These are phyloP conservation scores for Letharia lupina DNA, from an alignment of 495 filamentous ascomycete genomes.

Conservation along the genomic window DNA sequence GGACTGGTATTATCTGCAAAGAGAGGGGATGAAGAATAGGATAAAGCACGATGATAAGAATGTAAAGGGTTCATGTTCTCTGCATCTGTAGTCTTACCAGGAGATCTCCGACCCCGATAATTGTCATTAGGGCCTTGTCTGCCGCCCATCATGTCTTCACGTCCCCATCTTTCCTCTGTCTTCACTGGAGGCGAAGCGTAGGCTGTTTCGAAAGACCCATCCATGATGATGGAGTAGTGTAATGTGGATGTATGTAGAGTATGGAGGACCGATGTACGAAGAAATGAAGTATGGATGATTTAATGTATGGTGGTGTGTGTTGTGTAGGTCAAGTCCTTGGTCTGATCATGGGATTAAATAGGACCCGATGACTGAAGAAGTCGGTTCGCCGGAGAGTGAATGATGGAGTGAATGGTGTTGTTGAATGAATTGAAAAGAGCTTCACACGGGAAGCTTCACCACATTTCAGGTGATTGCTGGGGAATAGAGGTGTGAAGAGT, in stretches of 20 bases:
- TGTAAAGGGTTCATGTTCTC: neutral
- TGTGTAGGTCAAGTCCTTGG: neutral
- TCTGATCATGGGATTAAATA: slow-evolving; percentile 2
- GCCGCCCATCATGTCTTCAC: slow-evolving; percentile 21
- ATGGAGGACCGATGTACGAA: neutral
- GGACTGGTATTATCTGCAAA: neutral
- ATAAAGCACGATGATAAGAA: slow-evolving; percentile 1
- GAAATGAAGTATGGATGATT: neutral
- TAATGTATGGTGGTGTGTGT: neutral
- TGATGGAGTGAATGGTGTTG: neutral
- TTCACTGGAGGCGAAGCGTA: slow-evolving; percentile 23
- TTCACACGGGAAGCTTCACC: slow-evolving; percentile 11
- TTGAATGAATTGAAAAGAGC: neutral
- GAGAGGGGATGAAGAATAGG: neutral
- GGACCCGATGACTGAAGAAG: neutral
- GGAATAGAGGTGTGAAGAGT: slow-evolving; percentile 19
- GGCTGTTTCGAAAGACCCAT: slow-evolving; percentile 18
- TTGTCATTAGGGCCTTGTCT: slow-evolving; percentile 28
- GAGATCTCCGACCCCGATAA: slow-evolving; percentile 43
- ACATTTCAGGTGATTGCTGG: slow-evolving; percentile 26
- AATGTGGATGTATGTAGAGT: neutral
- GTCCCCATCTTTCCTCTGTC: slow-evolving; percentile 24
- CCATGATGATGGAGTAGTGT: slow-evolving; percentile 21
- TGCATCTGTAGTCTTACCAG: slow-evolving; percentile 35
- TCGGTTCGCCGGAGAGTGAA: neutral